Evolutionary conservation across 495 filamentous ascomycete genomes (phyloP).

Genomic region (Astrothelium macrocarpum): DNA sequence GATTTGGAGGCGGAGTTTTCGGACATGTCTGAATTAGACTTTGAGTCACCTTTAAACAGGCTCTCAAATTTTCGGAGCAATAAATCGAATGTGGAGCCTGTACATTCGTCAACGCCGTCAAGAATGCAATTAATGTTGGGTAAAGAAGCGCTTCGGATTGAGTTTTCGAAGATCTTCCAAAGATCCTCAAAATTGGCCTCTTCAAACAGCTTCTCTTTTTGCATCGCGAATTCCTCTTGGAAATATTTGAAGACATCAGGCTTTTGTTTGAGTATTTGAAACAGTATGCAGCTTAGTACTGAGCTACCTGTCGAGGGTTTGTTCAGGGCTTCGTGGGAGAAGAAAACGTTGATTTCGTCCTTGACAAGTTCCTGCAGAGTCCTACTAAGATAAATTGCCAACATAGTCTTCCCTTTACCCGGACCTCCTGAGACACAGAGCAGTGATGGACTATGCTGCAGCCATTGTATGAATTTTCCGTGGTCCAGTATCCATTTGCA

Average conservation of each 20-base stretch:
- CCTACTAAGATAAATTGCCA: slow-evolving; percentile 5
- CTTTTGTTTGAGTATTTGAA: neutral
- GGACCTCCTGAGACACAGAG: neutral
- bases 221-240: neutral
- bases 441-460: neutral
- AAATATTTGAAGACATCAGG: neutral
- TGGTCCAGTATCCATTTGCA: slow-evolving; percentile 6
- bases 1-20: neutral
- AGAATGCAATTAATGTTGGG: neutral
- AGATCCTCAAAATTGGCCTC: neutral
- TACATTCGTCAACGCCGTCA: neutral
- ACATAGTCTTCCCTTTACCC: slow-evolving; percentile 4
- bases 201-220: neutral
- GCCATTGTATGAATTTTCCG: neutral
- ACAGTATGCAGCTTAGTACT: neutral
- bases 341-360: neutral
- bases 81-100: neutral
- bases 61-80: neutral
- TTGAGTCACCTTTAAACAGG: neutral
- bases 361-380: neutral
- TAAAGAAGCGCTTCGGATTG: neutral
- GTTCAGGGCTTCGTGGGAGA: neutral
- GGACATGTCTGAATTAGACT: neutral
- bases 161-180: neutral
- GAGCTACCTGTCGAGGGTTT: neutral